phyloP scores from a whole-genome alignment of 371 early-diverging fungal species.

The Paraphysoderma sedebokerense region DNA sequence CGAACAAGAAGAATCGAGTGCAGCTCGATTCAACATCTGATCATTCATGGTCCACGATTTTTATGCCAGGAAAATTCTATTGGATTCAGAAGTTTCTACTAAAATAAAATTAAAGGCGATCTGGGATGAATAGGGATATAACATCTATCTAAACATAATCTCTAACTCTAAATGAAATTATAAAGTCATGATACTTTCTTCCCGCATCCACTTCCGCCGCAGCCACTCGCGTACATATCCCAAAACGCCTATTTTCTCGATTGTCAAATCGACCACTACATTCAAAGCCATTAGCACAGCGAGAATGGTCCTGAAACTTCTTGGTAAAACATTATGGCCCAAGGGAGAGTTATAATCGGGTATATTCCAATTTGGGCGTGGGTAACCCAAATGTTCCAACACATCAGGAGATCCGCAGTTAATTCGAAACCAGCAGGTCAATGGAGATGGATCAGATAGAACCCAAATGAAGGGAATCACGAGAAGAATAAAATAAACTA shows the following conservation, averaged over 20 bases:
- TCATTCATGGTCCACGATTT: too few species aligned
- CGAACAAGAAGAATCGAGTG: too few species aligned
- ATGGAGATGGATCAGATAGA: slow-evolving; percentile 49
- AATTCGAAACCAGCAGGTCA: slow-evolving; percentile 48
- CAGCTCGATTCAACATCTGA: too few species aligned
- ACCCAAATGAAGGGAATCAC: slow-evolving; percentile 27
- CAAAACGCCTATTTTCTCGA: neutral
- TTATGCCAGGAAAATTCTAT: too few species aligned
- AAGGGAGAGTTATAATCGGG: slow-evolving; percentile 31
- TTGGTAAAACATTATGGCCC: slow-evolving; percentile 52
- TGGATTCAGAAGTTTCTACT: too few species aligned
- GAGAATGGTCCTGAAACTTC: slow-evolving; percentile 37
- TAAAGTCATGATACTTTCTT: too few species aligned
- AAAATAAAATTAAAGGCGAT: too few species aligned
- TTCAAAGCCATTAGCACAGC: slow-evolving; percentile 12
- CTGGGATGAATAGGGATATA: too few species aligned
- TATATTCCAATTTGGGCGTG: slow-evolving; percentile 27
- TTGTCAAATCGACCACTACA: neutral
- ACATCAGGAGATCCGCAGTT: slow-evolving; percentile 47
- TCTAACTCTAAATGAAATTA: too few species aligned
- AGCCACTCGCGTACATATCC: neutral
- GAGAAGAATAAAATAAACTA: slow-evolving; percentile 30
- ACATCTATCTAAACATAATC: too few species aligned
- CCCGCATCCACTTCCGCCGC: neutral
- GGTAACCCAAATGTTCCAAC: slow-evolving; percentile 29